Percentiles rank a stretch among this genome's conserved stretches.
Evolutionary conservation across 176 grass and related monocot species (phyloP).

Genomic region (Paspalum notatum): DNA sequence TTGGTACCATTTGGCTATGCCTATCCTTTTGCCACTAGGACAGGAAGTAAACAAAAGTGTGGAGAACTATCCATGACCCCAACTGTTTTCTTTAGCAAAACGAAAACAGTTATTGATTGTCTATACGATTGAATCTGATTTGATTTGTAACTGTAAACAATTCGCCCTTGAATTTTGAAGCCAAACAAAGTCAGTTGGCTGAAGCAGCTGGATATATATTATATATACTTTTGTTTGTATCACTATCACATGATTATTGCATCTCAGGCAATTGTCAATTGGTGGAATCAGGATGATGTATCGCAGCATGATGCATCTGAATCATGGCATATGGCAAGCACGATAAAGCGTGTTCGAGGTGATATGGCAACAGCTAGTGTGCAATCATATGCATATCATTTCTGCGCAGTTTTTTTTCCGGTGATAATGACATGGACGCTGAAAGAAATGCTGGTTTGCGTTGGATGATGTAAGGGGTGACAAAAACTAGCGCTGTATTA

Average conservation of each 20-base stretch:
- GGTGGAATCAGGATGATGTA: neutral
- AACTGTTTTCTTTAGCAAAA: neutral
- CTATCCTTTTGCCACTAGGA: neutral
- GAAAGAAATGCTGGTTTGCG: neutral
- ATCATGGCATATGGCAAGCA: slow-evolving; percentile 8
- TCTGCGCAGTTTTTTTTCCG: neutral
- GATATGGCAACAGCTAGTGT: neutral
- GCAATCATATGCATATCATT: slow-evolving; percentile 7
- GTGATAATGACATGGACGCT: neutral
- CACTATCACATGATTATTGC: neutral
- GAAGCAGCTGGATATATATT: neutral
- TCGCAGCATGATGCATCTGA: neutral
- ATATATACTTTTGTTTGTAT: neutral
- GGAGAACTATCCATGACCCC: neutral
- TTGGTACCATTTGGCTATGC: slow-evolving; percentile 5
- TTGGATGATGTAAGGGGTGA: neutral
- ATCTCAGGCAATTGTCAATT: slow-evolving; percentile 1
- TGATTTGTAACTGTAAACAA: slow-evolving; percentile 25
- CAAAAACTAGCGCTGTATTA: neutral
- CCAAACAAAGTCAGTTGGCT: slow-evolving; percentile 2
- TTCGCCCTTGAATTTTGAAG: neutral
- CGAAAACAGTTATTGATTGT: neutral
- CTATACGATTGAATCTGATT: neutral
- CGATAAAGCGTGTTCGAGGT: neutral
- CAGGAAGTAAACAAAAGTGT: neutral